A percentile compares a stretch with the other conserved stretches of the same genome.
These are phyloP conservation scores for Oryza longistaminata DNA, from an alignment of 176 grass and related monocot species.

Conservation along the genomic window DNA sequence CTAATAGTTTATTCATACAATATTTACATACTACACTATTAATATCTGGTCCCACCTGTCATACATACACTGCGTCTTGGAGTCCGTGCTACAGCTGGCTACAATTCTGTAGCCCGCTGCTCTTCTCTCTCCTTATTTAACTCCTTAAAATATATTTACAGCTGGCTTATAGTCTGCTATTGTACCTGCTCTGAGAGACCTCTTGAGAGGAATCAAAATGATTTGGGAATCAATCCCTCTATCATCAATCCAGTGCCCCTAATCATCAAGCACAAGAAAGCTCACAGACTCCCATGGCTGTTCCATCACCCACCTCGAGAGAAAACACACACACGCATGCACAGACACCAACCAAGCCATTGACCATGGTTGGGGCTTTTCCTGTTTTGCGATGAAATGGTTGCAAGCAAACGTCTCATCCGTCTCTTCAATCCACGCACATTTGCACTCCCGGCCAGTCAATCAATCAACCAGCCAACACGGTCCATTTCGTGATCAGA, in stretches of 20 bases:
- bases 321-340: too few species aligned
- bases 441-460: neutral
- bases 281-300: conserved; percentile 20
- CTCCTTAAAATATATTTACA: too few species aligned
- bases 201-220: conserved; percentile 30
- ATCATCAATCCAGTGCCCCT: conserved; percentile 1
- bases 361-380: conserved; percentile 7
- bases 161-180: too few species aligned
- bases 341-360: neutral
- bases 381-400: conserved; percentile 31
- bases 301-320: conserved; percentile 6
- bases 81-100: too few species aligned
- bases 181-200: too few species aligned
- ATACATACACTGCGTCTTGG: too few species aligned
- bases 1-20: too few species aligned
- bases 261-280: conserved; percentile 44
- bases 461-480: neutral
- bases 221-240: conserved; percentile 29
- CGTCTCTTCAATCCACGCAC: conserved; percentile 2
- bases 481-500: neutral
- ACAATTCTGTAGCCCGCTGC: too few species aligned
- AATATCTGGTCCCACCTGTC: too few species aligned
- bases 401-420: conserved; percentile 4
- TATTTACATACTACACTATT: too few species aligned
- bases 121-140: too few species aligned